Conservation (phyloP, 148 eudicot genomes). For the Mesembryanthemum crystallinum region DNA sequence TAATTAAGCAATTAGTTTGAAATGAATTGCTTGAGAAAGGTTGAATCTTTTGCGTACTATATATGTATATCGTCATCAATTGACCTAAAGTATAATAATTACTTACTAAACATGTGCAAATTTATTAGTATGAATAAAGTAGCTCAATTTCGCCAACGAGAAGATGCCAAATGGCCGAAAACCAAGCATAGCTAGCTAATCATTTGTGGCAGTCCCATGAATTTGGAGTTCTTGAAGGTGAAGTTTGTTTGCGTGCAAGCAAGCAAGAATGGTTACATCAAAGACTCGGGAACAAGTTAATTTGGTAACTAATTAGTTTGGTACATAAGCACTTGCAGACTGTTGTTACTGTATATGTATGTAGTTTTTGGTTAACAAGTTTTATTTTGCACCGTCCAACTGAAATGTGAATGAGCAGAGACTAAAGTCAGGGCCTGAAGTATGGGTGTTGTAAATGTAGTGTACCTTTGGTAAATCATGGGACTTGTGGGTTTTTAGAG, state of each 20-base stretch:
- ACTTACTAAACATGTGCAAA: too few relatives aligned
- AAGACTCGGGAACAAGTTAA: background rate
- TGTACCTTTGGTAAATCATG: too few relatives aligned
- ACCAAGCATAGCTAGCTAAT: background rate
- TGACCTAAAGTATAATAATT: background rate
- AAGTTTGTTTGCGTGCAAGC: conserved; percentile 19
- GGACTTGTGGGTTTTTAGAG: too few relatives aligned
- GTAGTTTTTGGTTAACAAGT: too few relatives aligned
- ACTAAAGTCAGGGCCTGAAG: background rate
- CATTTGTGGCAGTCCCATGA: background rate
- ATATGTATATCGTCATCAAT: background rate
- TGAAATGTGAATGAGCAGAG: background rate
- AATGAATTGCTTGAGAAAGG: background rate
- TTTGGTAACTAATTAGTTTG: background rate
- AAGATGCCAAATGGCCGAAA: conserved; percentile 9
- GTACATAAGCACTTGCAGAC: too few relatives aligned
- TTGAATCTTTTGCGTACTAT: background rate
- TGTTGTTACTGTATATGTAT: too few relatives aligned
- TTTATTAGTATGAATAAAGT: background rate
- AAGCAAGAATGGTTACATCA: background rate
- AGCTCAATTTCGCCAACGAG: background rate
- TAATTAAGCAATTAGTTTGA: conserved; percentile 4
- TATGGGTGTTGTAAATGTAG: too few relatives aligned
- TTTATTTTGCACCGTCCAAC: background rate
- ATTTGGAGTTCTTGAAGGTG: too few relatives aligned